Evolutionary conservation across 768 basidiomycete species (phyloP).

Genomic region (Kondoa malvinella): DNA sequence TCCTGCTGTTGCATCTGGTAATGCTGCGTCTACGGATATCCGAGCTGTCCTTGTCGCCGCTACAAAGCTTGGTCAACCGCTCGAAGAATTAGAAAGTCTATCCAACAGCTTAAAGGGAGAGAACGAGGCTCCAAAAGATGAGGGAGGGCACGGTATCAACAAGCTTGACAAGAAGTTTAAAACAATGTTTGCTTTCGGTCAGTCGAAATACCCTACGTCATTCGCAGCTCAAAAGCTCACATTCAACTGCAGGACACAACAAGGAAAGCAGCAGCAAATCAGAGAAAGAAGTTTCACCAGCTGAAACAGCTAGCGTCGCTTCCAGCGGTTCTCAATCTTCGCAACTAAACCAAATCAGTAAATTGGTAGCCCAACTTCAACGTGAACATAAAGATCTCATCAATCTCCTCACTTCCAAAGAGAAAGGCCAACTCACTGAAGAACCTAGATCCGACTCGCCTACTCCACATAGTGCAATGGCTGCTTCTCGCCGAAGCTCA

Average conservation of each 20-base stretch:
- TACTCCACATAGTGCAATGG: not conserved
- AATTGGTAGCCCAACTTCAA: not conserved
- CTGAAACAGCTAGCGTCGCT: not conserved
- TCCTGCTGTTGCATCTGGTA: not conserved
- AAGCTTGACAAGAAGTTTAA: not conserved
- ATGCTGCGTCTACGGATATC: not conserved
- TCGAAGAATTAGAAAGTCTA: not conserved
- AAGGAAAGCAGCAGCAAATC: not conserved
- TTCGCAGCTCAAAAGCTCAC: not conserved
- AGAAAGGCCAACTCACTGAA: not conserved
- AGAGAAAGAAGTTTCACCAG: not conserved
- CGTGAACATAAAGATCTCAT: not conserved
- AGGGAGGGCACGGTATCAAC: not conserved
- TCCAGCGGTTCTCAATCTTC: not conserved
- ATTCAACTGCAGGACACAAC: not conserved
- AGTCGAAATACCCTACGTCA: not conserved
- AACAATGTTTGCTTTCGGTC: not conserved
- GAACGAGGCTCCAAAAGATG: not conserved
- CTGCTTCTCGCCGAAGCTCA: not conserved
- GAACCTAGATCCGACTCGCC: not conserved
- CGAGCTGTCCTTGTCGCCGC: not conserved
- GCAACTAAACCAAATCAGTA: not conserved
- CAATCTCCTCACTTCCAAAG: not conserved
- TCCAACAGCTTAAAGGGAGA: not conserved
- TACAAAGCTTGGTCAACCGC: not conserved